A percentile compares a stretch with the other conserved stretches of the same genome.
These are phyloP conservation scores for Colletotrichum lini DNA, from an alignment of 2,329 filamentous ascomycete genomes.

Conservation along the genomic window DNA sequence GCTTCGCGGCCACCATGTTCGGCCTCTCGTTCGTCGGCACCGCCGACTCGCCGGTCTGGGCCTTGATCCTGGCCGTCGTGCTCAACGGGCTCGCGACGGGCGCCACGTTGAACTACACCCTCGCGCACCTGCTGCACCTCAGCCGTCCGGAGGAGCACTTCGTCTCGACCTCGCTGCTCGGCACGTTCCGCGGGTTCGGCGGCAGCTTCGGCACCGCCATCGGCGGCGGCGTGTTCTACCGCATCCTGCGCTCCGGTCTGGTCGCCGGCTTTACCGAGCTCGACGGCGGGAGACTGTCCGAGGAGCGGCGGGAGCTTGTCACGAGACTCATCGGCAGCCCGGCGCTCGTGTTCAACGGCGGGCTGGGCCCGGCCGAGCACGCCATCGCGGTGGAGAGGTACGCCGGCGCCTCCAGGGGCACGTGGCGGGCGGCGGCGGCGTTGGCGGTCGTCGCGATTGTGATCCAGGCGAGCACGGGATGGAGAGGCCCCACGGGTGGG, in stretches of 20 bases:
- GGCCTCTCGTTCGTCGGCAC: conserved; percentile 69
- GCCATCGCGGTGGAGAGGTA: conserved; percentile 64
- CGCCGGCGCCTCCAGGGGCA: conserved; percentile 58
- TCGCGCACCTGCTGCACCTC: conserved; percentile 84
- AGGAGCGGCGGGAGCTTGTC: conserved; percentile 57
- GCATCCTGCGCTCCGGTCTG: conserved; percentile 70
- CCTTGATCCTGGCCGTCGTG: conserved; percentile 75
- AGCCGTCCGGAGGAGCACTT: conserved; percentile 77
- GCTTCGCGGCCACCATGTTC: conserved; percentile 74
- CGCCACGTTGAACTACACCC: conserved; percentile 82
- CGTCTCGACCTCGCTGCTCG: conserved; percentile 81
- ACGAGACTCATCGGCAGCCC: conserved; percentile 66
- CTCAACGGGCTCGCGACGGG: conserved; percentile 81
- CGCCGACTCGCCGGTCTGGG: conserved; percentile 61
- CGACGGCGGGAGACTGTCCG: conserved; percentile 55
- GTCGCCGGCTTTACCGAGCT: conserved; percentile 68
- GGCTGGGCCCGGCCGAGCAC: conserved; percentile 58
- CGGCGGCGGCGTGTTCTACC: conserved; percentile 81
- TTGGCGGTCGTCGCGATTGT: conserved; percentile 60
- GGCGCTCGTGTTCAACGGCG: conserved; percentile 62
- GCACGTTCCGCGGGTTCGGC: conserved; percentile 86
- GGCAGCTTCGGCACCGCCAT: conserved; percentile 86
- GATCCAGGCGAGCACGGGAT: conserved; percentile 66
- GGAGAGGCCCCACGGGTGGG: conserved; percentile 60
- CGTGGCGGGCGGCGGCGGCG: conserved; percentile 64